Evolutionary conservation across 345 rosid species (phyloP).

Genomic region (Aquilaria yunnanensis): DNA sequence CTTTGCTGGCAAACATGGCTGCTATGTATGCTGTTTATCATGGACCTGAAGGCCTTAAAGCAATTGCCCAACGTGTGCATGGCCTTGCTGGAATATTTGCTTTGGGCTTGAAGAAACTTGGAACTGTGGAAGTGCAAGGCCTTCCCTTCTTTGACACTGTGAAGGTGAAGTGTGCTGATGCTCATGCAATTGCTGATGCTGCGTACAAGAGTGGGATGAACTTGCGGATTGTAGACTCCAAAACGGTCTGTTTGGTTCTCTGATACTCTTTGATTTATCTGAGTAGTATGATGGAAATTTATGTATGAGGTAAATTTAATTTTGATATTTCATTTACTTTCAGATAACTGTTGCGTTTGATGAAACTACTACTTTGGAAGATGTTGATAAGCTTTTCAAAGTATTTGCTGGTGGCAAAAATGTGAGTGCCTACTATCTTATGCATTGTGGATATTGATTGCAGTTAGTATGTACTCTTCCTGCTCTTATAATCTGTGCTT

Average conservation of each 20-base stretch:
- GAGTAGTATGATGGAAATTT: neutral
- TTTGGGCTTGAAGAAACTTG: constrained; percentile 85
- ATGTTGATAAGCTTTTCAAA: constrained; percentile 76
- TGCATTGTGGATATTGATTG: constrained; percentile 6
- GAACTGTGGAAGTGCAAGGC: constrained; percentile 72
- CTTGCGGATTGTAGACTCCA: constrained; percentile 73
- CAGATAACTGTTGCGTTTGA: constrained; percentile 94
- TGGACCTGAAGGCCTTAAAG: constrained; percentile 88
- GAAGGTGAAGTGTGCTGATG: constrained; percentile 78
- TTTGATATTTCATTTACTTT: constrained; percentile 18
- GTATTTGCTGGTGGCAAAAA: constrained; percentile 74
- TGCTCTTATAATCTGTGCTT: constrained; percentile 11
- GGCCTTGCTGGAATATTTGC: constrained; percentile 93
- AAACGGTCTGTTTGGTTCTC: constrained; percentile 54
- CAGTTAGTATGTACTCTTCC: constrained; percentile 4
- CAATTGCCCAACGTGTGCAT: constrained; percentile 79
- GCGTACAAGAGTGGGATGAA: constrained; percentile 71
- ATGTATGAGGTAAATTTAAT: constrained; percentile 1
- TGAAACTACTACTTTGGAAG: constrained; percentile 93
- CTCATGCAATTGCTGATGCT: constrained; percentile 70
- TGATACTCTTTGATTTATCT: constrained; percentile 6
- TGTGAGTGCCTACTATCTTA: constrained; percentile 39
- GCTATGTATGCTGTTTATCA: constrained; percentile 98
- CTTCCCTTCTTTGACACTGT: constrained; percentile 95
- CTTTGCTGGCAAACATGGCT: constrained; percentile 98